Base-by-base conservation (phyloP, 805 yeast genomes). In the Candida piceae region DNA sequence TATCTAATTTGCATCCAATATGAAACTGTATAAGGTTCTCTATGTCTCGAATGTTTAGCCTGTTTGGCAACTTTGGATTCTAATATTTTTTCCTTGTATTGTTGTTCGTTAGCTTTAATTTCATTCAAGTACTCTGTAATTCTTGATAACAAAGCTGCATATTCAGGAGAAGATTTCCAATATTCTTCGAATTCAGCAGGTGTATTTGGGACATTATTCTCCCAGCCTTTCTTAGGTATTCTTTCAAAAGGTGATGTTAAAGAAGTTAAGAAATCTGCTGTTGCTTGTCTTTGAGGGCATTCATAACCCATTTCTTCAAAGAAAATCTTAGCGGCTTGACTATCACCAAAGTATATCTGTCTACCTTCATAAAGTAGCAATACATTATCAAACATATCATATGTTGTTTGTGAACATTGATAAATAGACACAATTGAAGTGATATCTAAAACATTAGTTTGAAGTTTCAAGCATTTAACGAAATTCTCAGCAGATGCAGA, bases 401-500 rank as follows among this genome's bases (percentile, higher is more conserved):
- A 64, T 4, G 67, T 57, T 29, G 53, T 62, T 42, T 60, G 63
- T 6, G 66, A 60, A 45, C 64, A 60, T 43, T 60, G 66, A 39
- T 60, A 60, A 34, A 70, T 69, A 23, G 76, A 72, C 45, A 69
- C 63, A 41, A 70, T 56, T 1, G 74, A 70, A 7, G 75, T 69
- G 5, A 67, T 63, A 9, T 64, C 64, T 38, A 62, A 49, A 16
- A 69, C 50, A n/a, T 57, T 49, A 7, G 80, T 72, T 1, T 75
- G 64, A 2, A 72, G 60, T 51, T 72, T 74, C 44, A 77, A 61
- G 29, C 78, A 75, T 41, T 69, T 60, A 40, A 73, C 65, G 44
- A 77, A 76, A 48, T 76, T 80, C 49, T 72, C 60, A 11, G 83
- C 83, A 36, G 81, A 74, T 15, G 82, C 80, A 10, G 83, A 62